Conservation (phyloP, 805 yeast genomes). For the Spathaspora girioi region DNA sequence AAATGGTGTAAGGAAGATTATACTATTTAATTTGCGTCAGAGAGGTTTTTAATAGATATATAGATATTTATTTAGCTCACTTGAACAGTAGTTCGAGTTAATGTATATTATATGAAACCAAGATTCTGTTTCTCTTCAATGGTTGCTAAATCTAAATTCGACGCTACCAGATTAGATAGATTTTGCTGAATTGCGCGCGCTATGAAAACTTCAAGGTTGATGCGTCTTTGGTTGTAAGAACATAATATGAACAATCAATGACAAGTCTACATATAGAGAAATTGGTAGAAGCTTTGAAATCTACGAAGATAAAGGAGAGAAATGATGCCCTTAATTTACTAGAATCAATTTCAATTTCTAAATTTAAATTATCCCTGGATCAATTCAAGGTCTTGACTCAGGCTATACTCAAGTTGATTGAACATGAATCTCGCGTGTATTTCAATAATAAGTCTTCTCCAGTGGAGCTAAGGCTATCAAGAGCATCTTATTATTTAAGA, state of each 20-base stretch:
- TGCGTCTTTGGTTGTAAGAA: neutral
- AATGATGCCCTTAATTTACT: slow-evolving; percentile 42
- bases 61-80: neutral
- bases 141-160: neutral
- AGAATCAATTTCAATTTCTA: slow-evolving; percentile 16
- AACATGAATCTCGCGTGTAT: slow-evolving; percentile 32
- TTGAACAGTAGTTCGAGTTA: neutral
- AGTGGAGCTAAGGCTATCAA: slow-evolving; percentile 25
- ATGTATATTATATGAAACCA: too few species aligned
- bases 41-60: neutral
- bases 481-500: slow-evolving; percentile 29
- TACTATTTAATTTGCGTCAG: neutral
- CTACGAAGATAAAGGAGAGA: slow-evolving; percentile 53
- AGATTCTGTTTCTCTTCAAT: too few species aligned
- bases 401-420: slow-evolving; percentile 25
- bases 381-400: slow-evolving; percentile 19
- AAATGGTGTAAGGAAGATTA: slow-evolving; percentile 69
- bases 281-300: slow-evolving; percentile 30
- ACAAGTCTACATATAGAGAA: slow-evolving; percentile 17
- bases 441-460: slow-evolving; percentile 18
- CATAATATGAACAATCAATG: slow-evolving; percentile 8
- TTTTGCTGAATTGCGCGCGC: neutral
- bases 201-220: neutral
- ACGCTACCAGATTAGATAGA: neutral
- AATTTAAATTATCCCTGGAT: slow-evolving; percentile 15